Evolutionary conservation across 495 filamentous ascomycete genomes (phyloP), one percentile per base, ranked within the genome.

Genomic region (Polyplosphaeria fusca): DNA sequence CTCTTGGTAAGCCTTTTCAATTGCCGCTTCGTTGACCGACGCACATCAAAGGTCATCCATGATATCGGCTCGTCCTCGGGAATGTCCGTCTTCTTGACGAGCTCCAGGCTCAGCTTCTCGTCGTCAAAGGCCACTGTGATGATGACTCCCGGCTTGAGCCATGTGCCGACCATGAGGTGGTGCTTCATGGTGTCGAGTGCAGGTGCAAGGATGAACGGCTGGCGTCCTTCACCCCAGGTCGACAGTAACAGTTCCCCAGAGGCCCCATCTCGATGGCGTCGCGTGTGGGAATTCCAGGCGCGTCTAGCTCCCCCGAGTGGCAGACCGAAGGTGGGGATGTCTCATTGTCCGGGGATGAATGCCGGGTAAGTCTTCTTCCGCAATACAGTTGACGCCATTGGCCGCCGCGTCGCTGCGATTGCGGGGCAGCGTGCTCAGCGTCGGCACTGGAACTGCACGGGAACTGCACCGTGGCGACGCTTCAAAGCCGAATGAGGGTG

Each of bases 1-100:
- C 47, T 35, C 7, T 35, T 7, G 14, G 30, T 14, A 14, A 35
- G 7, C 14, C 7, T 7, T 14, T 35, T 14, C 30, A 35, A 35
- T 35, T 35, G 30, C 7, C 30, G n/a, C n/a, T n/a, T 35, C 14
- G 30, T 7, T 35, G 30, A 14, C 30, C 7, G 7, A 70, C 80
- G 70, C 75, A 87, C 86, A 65, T 88, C 85, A 64, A 91, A 89
- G 37, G 86, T 85, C 84, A 93, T 90, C 88, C 88, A 93, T 61
- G 87, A 91, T 65, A 93, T 91, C 2, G 88, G 85, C 73, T 93
- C 87, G 42, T 89, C 84, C 35, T 86, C 73, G 7, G 87, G 86
- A 55, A 91, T 91, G 40, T 83, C 79, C 12, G 87, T 91, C 58
- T 83, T 83, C 77, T 91, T 88, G 67, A 91, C 69, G 68, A 90